Percentiles rank a stretch among this genome's conserved stretches.
Conservation (phyloP, 2,329 filamentous ascomycete genomes). For the Escovopsis sp. region DNA sequence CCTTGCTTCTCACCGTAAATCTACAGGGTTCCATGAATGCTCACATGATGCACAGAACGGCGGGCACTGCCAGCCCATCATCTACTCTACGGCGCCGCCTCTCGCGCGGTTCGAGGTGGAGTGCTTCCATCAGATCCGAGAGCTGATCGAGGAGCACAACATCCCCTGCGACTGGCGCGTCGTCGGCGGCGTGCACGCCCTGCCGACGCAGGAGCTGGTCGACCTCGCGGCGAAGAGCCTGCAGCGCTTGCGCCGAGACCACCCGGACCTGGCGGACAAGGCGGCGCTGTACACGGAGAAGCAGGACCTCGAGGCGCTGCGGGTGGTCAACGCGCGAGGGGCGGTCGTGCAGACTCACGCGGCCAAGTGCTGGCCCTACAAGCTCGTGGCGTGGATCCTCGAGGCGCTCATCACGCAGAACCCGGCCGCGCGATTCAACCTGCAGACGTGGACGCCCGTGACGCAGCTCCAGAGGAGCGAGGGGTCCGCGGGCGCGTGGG, state of each 20-base stretch:
- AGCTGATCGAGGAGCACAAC: conserved; percentile 38
- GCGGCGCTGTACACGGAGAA: conserved; percentile 26
- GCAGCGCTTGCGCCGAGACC: conserved; percentile 28
- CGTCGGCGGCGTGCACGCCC: conserved; percentile 48
- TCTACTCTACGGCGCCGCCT: conserved; percentile 45
- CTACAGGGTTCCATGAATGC: not conserved
- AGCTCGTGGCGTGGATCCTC: conserved; percentile 60
- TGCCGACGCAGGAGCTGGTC: conserved; percentile 43
- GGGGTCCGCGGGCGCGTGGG: conserved; percentile 31
- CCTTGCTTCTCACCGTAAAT: not conserved
- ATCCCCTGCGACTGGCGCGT: conserved; percentile 58
- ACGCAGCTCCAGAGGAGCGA: conserved; percentile 27
- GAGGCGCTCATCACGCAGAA: conserved; percentile 35
- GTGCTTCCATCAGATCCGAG: conserved; percentile 47
- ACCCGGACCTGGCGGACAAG: conserved; percentile 42
- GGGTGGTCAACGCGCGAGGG: conserved; percentile 42
- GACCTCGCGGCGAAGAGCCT: conserved; percentile 36
- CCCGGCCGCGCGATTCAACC: conserved; percentile 40
- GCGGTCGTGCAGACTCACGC: conserved; percentile 51
- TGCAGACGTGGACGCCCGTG: conserved; percentile 62
- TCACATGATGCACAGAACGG: conserved; percentile 35
- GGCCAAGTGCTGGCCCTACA: conserved; percentile 69
- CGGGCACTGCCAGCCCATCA: conserved; percentile 59
- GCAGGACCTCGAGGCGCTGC: conserved; percentile 32
- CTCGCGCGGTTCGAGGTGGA: conserved; percentile 58